phyloP scores from a whole-genome alignment of 352 stramenopile genomes.

The Pythium chondricola region DNA sequence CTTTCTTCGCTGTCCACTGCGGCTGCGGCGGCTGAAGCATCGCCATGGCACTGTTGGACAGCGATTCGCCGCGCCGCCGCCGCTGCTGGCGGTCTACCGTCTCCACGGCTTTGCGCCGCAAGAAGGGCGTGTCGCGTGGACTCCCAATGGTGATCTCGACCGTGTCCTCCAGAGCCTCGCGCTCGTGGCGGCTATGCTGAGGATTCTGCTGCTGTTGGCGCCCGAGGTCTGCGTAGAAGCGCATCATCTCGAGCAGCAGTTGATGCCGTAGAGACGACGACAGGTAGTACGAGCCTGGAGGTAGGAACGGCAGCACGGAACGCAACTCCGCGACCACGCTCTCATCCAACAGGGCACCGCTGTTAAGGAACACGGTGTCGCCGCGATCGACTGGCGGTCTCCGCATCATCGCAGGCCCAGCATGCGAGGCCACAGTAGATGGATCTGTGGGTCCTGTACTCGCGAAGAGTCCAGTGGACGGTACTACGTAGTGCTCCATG shows the following conservation, averaged over 20 bases:
- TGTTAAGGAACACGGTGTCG: constrained; percentile 28
- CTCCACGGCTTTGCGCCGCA: constrained; percentile 61
- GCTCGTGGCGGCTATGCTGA: neutral
- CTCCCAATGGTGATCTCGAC: constrained; percentile 49
- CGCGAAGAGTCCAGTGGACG: constrained; percentile 19
- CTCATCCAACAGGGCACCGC: constrained; percentile 34
- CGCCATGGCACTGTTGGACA: constrained; percentile 32
- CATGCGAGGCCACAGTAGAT: no score
- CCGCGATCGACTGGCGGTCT: neutral
- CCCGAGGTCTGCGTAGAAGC: constrained; percentile 39
- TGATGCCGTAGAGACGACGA: constrained; percentile 32
- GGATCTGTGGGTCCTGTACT: no score
- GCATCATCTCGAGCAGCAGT: constrained; percentile 45
- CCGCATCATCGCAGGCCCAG: no score
- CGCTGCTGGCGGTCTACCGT: constrained; percentile 27
- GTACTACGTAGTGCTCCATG: constrained; percentile 39
- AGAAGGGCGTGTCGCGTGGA: constrained; percentile 62
- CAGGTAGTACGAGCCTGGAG: constrained; percentile 42
- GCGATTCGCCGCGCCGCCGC: constrained; percentile 29
- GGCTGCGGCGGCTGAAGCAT: constrained; percentile 21
- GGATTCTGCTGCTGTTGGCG: neutral
- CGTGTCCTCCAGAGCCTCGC: neutral
- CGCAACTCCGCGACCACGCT: constrained; percentile 43
- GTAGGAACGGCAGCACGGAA: constrained; percentile 35
- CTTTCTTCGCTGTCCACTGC: neutral